Evolutionary conservation across 2,329 filamentous ascomycete species (phyloP).

Genomic region (Xylaria sp.): DNA sequence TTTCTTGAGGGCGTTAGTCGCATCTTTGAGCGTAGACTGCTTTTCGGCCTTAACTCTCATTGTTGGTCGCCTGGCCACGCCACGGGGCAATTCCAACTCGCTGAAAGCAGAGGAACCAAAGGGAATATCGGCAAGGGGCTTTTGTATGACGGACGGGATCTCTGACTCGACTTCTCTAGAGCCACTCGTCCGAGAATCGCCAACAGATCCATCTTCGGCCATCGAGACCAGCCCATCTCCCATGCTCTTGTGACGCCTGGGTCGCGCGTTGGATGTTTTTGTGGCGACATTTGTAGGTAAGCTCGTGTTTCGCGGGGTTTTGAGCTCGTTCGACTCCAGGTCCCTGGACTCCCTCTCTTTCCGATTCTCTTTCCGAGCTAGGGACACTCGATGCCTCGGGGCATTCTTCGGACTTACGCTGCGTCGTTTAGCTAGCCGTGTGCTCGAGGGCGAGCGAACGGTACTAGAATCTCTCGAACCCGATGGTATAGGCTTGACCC

Average conservation of each 20-base stretch:
- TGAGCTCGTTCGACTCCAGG: conserved; percentile 31
- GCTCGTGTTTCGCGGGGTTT: conserved; percentile 38
- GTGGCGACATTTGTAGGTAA: conserved; percentile 21
- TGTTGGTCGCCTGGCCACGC: conserved; percentile 41
- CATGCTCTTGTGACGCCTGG: conserved; percentile 21
- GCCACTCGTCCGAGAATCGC: conserved; percentile 31
- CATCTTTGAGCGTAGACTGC: conserved; percentile 52
- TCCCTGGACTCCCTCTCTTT: conserved; percentile 32
- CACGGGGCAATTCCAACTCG: conserved; percentile 52
- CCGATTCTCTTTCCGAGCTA: conserved; percentile 25
- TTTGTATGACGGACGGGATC: conserved; percentile 41
- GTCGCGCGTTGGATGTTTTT: conserved; percentile 21
- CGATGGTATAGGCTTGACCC: conserved; percentile 27
- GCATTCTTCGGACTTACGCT: conserved; percentile 20
- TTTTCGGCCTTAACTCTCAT: conserved; percentile 46
- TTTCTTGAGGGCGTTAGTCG: conserved; percentile 60
- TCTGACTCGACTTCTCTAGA: conserved; percentile 32
- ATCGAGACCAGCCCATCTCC: conserved; percentile 28
- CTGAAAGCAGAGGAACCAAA: conserved; percentile 64
- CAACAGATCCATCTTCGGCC: conserved; percentile 33
- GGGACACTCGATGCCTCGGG: conserved; percentile 25
- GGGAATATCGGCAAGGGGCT: conserved; percentile 56
- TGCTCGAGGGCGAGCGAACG: conserved; percentile 25
- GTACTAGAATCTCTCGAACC: conserved; percentile 28
- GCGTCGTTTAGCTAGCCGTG: conserved; percentile 25